Base-by-base conservation (phyloP, 2,329 filamentous ascomycete genomes). In the Atkinsonella texensis region DNA sequence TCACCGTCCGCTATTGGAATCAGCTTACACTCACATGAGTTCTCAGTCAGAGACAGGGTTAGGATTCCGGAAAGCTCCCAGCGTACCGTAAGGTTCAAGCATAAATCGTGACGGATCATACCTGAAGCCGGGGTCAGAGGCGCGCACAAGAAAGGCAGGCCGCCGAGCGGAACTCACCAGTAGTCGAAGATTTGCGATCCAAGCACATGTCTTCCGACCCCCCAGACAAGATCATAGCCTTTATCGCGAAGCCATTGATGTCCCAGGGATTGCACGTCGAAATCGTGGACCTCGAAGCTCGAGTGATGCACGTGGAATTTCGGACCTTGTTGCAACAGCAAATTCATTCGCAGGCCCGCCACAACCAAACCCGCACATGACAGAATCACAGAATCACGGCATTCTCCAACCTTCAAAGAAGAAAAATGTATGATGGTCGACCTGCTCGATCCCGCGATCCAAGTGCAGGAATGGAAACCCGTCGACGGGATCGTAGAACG, bases 201-300 rank as follows among this genome's bases (percentile, higher is more conserved):
- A 58, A 87, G 71, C 20, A 86, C 75, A 68, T 87, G 84, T 49
- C 84, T 67, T 0, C 84, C 84, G 0, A 88, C 77, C 1, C 84
- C 84, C 84, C 84, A 88, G 55, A 81, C 81, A 58, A 74, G 77
- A 59, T 73, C 74, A 61, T 84, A 84, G 1, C 77, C 79, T 63
- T 81, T 78, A 55, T 77, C 68, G 2, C 71, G 71, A 55, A 88
- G 67, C 80, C 81, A 87, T 59, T 84, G 76, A 65, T 88, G 84
- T 1, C 84, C 84, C 3, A 87, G 69, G 33, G 79, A 72, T 69
- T 87, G 84, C 4, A 79, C 78, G 61, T 88, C 84, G 58, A 84
- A 85, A 63, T 87, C 83, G 58, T 84, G 78, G 4, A 84, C 82
- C 65, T 87, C 84, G 57, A 83, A 87, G 2, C 74, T 79, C 17